Percentiles rank a stretch among this genome's conserved stretches.
phyloP scores from a whole-genome alignment of 441 rosid species.

The Geranium incanum region DNA sequence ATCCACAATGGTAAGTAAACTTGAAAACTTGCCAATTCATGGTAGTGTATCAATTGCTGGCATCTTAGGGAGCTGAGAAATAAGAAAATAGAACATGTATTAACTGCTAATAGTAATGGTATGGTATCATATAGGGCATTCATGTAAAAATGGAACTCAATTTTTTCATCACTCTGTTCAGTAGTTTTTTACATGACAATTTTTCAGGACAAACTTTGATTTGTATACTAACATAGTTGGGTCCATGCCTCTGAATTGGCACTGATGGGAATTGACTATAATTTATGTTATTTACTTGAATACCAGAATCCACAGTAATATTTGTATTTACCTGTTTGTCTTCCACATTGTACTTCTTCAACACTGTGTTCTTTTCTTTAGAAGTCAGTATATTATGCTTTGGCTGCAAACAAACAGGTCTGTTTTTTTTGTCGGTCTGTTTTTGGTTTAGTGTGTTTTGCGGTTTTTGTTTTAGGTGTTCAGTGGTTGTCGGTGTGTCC shows the following conservation, averaged over 20 bases:
- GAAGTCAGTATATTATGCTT: conserved; percentile 34
- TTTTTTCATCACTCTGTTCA: no score
- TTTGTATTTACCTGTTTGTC: conserved; percentile 35
- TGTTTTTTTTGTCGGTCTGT: no score
- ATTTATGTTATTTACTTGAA: no score
- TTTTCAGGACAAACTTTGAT: background rate
- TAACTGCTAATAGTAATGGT: background rate
- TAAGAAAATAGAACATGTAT: background rate
- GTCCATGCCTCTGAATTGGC: background rate
- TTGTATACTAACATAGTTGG: background rate
- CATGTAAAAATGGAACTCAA: background rate
- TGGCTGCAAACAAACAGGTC: conserved; percentile 25
- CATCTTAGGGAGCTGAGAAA: conserved; percentile 42
- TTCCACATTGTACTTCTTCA: conserved; percentile 31
- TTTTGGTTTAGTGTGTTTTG: no score
- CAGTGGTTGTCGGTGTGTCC: no score
- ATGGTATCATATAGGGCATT: background rate
- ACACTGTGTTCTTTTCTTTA: conserved; percentile 33
- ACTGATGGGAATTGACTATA: background rate
- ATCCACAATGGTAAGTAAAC: conserved; percentile 35
- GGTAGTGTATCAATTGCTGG: conserved; percentile 39
- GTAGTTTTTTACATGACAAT: no score
- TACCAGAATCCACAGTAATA: background rate
- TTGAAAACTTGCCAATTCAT: conserved; percentile 49
- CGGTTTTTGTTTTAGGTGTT: no score